Base-by-base conservation (phyloP, 805 yeast species). In the Zygoascus ofunaensis region DNA sequence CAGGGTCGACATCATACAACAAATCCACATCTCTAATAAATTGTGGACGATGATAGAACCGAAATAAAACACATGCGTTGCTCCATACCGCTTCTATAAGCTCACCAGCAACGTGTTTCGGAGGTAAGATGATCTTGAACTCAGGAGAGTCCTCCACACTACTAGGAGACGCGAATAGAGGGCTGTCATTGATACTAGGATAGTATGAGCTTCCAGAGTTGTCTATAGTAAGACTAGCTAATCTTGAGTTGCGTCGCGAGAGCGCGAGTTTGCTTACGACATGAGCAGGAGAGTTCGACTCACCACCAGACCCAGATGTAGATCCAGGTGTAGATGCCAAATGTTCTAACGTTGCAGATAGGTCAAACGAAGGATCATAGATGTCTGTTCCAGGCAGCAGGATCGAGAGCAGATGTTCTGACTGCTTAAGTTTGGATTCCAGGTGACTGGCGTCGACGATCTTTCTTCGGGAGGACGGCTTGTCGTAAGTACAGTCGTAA, bases 41-140 rank as follows among this genome's bases (percentile, higher is more conserved):
- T 2, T 89, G 78, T 1, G 95, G 95, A 26, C 95, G 66, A 57
- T 87, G 95, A 59, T 85, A 83, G 59, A 87, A 87, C 45, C 94
- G 69, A 59, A 87, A 84, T 42, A 87, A 66, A 3, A 86, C 87
- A 62, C 94, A 86, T 0, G 94, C 94, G 53, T 80, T 78, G 49
- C 79, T 77, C 94, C 95, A 87, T 1, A 89, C 82, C 37, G 80
- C 76, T 48, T 77, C 76, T 19, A 87, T 79, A 49, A 87, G 69
- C 51, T 76, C 76, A 32, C 84, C 61, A 0, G 95, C 90, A 21
- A 74, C 73, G 28, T 77, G 80, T 55, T 82, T 79, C 1, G 89
- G 76, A 0, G 96, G 96, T 32, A 87, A 64, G 5, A 82, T 76
- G 48, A 81, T 72, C 49, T 72, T 77, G 51, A 82, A 71, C 54